Base-by-base conservation (phyloP, 2,329 filamentous ascomycete genomes). In the Botrytis fragariae region DNA sequence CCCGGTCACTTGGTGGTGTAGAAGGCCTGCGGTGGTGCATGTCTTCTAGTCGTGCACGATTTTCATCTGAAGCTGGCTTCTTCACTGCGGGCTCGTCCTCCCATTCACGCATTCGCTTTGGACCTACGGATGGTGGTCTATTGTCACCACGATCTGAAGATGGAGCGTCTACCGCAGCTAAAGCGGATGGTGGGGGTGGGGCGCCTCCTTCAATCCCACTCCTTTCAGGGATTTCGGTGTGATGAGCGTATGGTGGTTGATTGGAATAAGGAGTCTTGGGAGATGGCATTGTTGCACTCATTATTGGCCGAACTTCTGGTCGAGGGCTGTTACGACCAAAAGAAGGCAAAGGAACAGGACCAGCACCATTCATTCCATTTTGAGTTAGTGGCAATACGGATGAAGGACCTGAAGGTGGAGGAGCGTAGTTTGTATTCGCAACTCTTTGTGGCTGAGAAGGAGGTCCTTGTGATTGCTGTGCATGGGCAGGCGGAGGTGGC, bases 41-140 rank as follows among this genome's bases (percentile, higher is more conserved):
- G 79, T 98, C 94, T 57, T 97, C 94, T 77, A 98, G 86, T 72
- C 94, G 92, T 74, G 93, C 93, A 61, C 95, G 91, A 76, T 88
- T 94, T 82, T 98, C 95, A 8, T 98, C 95, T 57, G 91, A 97
- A 16, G 93, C 91, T 75, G 93, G 90, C 84, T 98, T 98, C 85
- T 98, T 97, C 6, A 90, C 84, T 35, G 89, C 85, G 44, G 79
- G 74, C 51, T 97, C 94, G 51, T 95, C 92, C 77, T 98, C 96
- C 95, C 96, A 98, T 80, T 98, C 96, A 67, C 95, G 91, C 81
- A 91, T 88, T 73, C 96, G 90, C 87, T 99, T 99, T 73, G 92
- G 90, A 5, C 88, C 89, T 18, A 93, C 92, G 54, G 94, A 97
- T 1, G 91, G 84, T 29, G 94, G 93, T n/a, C 94, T 89, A 60